Conservation (phyloP, 1,139 yeast species). For the Magnusiomyces sp. region DNA sequence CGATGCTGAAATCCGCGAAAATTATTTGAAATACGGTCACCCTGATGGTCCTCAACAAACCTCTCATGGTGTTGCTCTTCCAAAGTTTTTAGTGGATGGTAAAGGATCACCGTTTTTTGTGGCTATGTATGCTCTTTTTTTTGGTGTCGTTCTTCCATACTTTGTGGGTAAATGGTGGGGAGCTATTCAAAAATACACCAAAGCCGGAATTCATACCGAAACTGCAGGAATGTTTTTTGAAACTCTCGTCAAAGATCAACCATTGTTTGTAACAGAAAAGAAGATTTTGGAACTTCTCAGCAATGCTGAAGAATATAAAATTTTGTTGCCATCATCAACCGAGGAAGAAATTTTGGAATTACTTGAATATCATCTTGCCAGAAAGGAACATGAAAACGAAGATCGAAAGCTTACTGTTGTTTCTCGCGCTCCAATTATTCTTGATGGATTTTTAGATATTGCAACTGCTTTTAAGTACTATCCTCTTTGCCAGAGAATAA, state of each 20-base stretch:
- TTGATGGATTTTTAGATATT: conserved; percentile 71
- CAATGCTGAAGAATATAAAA: conserved; percentile 53
- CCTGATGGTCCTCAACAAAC: conserved; percentile 96
- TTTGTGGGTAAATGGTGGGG: conserved; percentile 87
- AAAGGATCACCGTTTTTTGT: conserved; percentile 60
- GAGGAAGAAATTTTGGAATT: conserved; percentile 43
- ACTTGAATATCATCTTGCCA: conserved; percentile 48
- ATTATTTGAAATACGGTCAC: conserved; percentile 82
- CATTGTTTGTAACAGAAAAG: conserved; percentile 51
- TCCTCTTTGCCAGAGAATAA: conserved; percentile 52
- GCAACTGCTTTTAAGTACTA: conserved; percentile 70
- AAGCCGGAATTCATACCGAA: conserved; percentile 70
- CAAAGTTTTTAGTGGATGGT: conserved; percentile 84
- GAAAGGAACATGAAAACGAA: conserved; percentile 39
- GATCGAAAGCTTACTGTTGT: conserved; percentile 48
- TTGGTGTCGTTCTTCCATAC: conserved; percentile 72
- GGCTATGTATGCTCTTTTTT: conserved; percentile 57
- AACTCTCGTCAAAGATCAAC: conserved; percentile 58
- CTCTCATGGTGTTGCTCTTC: conserved; percentile 95
- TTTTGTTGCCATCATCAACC: conserved; percentile 38
- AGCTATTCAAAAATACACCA: conserved; percentile 70
- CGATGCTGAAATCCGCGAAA: conserved; percentile 76
- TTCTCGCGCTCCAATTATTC: conserved; percentile 54
- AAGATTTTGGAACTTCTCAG: conserved; percentile 54
- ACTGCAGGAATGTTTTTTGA: conserved; percentile 64